Base-by-base conservation (phyloP, 2,329 filamentous ascomycete genomes). In the Neonectria sp. region DNA sequence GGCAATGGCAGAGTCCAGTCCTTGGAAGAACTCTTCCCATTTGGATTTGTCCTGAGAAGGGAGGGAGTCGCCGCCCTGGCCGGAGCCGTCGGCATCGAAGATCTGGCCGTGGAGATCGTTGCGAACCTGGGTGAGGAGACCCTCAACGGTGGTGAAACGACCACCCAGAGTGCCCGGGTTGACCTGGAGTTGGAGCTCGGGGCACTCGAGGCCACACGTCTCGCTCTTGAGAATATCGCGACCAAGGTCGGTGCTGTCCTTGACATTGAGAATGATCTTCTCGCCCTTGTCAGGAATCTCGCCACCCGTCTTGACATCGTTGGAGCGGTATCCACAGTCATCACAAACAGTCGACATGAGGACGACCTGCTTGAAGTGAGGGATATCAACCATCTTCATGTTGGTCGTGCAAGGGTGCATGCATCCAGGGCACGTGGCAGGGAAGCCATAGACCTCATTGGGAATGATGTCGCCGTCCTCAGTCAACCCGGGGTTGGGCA, bases 381-480 rank as follows among this genome's bases (percentile, higher is more conserved):
- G 96, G 69, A 99, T 98, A 76, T 97, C 94, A 64, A 98, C 94
- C 92, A 97, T 97, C 86, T 98, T 97, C 94, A 98, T 98, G 82
- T 97, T 95, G 11, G 97, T 97, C 4, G 91, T 90, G 82, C 95
- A 98, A 5, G 90, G 84, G 81, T 93, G 93, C 77, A 91, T 91
- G 85, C 96, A 99, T 68, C 94, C 95, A 0, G 96, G 96, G 81
- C 96, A 99, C 65, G 91, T 93, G 7, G 95, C 92, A 3, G 95
- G 95, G 83, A 99, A 96, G 66, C 91, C 91, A 85, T 98, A 98
- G 31, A 98, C 93, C 80, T 97, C 92, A 79, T 97, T 93, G 71
- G 97, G 94, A 55, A 96, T 87, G 75, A 98, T 96, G n/a, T 97
- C 92, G 33, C 93, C 92, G 49, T 92, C 89, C 4, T 80, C 79